phyloP scores from a whole-genome alignment of 2,329 filamentous ascomycete species.

The Thelonectria blattea region DNA sequence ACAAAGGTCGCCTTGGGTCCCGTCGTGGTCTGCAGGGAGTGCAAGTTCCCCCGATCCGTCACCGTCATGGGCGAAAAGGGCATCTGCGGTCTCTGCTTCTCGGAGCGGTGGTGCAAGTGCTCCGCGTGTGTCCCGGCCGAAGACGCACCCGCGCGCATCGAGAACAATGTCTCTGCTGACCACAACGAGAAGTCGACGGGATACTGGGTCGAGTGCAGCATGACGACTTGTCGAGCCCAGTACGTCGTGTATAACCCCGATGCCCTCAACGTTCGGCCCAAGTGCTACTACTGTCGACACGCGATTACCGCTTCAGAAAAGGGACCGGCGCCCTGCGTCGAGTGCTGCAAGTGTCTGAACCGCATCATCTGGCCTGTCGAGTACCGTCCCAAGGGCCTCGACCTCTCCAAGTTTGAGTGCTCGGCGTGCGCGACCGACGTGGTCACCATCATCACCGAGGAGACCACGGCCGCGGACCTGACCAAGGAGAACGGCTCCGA shows the following conservation, averaged over 20 bases:
- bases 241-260: slow-evolving; percentile 56
- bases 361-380: slow-evolving; percentile 54
- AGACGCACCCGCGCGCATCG: slow-evolving; percentile 33
- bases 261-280: slow-evolving; percentile 50
- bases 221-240: slow-evolving; percentile 51
- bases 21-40: slow-evolving; percentile 47
- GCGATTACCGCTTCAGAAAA: slow-evolving; percentile 14
- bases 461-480: slow-evolving; percentile 47
- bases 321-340: slow-evolving; percentile 47
- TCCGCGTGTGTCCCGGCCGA: slow-evolving; percentile 24
- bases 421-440: slow-evolving; percentile 46
- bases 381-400: slow-evolving; percentile 48
- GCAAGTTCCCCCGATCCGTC: slow-evolving; percentile 54
- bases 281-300: slow-evolving; percentile 56
- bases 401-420: slow-evolving; percentile 46
- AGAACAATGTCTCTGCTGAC: slow-evolving; percentile 40
- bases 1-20: slow-evolving; percentile 51
- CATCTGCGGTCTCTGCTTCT: slow-evolving; percentile 51
- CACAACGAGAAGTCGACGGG: slow-evolving; percentile 42
- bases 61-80: slow-evolving; percentile 52
- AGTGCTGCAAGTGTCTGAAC: slow-evolving; percentile 53
- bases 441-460: slow-evolving; percentile 44
- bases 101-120: slow-evolving; percentile 29
- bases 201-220: slow-evolving; percentile 56
- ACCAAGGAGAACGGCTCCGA: slow-evolving; percentile 47